Evolutionary conservation across 1,284 basidiomycete species (phyloP).

Genomic region (Cryptococcus jaspeensis): DNA sequence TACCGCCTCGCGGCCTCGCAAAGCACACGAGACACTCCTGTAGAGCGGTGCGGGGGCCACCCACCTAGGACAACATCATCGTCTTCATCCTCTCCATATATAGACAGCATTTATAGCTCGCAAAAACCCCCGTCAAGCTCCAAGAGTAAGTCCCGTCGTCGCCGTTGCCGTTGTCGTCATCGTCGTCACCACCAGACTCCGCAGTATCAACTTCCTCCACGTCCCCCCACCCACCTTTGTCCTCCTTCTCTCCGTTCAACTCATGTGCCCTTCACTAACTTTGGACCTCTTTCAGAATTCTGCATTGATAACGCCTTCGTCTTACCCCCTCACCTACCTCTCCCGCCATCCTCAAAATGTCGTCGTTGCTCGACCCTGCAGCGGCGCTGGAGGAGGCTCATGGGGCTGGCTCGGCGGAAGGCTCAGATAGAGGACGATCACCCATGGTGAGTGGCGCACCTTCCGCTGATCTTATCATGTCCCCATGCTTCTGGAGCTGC

Average conservation of each 20-base stretch:
- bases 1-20: too few relatives aligned
- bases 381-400: neutral
- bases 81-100: too few relatives aligned
- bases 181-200: too few relatives aligned
- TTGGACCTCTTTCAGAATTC: too few relatives aligned
- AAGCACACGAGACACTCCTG: too few relatives aligned
- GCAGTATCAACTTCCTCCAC: slow-evolving; percentile 73
- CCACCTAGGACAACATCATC: too few relatives aligned
- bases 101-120: too few relatives aligned
- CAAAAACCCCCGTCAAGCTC: too few relatives aligned
- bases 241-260: neutral
- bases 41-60: too few relatives aligned
- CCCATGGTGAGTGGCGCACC: slow-evolving; percentile 8
- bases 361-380: slow-evolving; percentile 11
- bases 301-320: neutral
- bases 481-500: neutral
- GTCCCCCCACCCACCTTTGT: slow-evolving; percentile 42
- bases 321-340: neutral
- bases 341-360: slow-evolving; percentile 5
- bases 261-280: too few relatives aligned
- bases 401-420: neutral
- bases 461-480: neutral
- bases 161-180: too few relatives aligned
- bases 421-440: slow-evolving; percentile 6
- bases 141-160: too few relatives aligned